Base-by-base conservation (phyloP, 345 rosid genomes). In the Sonneratia caseolaris region DNA sequence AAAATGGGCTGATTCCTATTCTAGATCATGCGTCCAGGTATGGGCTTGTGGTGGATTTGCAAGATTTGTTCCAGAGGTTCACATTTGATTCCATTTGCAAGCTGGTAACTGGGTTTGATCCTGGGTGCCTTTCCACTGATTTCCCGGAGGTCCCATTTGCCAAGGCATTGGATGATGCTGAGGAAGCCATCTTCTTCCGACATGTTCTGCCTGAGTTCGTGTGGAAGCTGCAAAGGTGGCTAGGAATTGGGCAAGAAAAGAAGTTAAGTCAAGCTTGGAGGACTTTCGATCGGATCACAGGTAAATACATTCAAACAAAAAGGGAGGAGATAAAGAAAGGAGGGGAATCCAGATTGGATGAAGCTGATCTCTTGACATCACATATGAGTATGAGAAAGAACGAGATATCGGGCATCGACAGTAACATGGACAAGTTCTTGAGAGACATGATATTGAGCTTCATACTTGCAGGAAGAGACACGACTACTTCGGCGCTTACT, bases 381-480 rank as follows among this genome's bases (percentile, higher is more conserved):
- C 83, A 80, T 64, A 70, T 86, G 64, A 74, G 7, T 4, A 74
- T 71, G 36, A 72, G 71, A 38, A 74, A 78, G 18, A 72, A 69
- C 5, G 36, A 21, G 55, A 72, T 40, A 15, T 43, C 53, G 4
- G 71, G 70, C 0, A 67, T 73, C 22, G 32, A 77, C 13, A 73
- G 79, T 3, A 68, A 67, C 61, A 82, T 10, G 70, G 81, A 84
- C n/a, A 75, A 79, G 59, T 87, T 84, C 73, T 48, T 89, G 5
- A 84, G 85, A 73, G 94, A 87, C 76, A 87, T 79, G 22, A 38
- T 87, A 57, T 24, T 85, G 66, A 84, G 73, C 68, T 78, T 89
- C 76, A 65, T 87, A 81, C 22, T 83, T 56, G 91, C 89, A 9
- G 89, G 94, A n/a, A 66, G 88, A 49, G 91, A 84, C 78, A 81